Base-by-base conservation (phyloP, 202 grass and related monocot species). In the Carex sylvatica region DNA sequence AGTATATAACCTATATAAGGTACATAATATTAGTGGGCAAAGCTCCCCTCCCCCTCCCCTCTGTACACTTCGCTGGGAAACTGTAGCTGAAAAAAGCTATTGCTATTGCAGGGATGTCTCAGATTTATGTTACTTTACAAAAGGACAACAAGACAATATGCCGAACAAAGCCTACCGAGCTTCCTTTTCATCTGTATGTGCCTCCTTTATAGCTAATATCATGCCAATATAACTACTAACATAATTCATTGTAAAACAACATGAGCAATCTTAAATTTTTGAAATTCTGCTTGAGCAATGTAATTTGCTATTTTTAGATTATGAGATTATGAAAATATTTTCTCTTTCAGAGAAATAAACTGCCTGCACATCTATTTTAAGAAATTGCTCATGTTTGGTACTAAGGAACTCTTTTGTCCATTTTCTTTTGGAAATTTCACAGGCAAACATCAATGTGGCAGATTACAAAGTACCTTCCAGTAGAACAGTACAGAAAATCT, bases 381-480 rank as follows among this genome's bases (percentile, higher is more conserved):
- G 23, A 30, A 74, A 31, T 74, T 74, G 23, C 33, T 26, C 58
- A 12, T 66, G 51, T 65, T n/a, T 70, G 18, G 61, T 76, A 61
- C 28, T 78, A 69, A 44, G 5, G 62, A 75, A 18, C 19, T 47
- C 40, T 71, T 71, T 71, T 65, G 40, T 46, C 68, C 68, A 47
- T 71, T 13, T 71, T 46, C 58, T 23, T 69, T 78, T 28, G 16
- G 14, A 52, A 74, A 54, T 83, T 87, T 70, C 61, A 49, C 86
- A 87, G 86, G 20, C 70, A 61, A 67, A 82, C 88, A 3, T 69
- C 6, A 40, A 40, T 81, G 77, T 97, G 91, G 93, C 8, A 81
- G 28, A 64, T 97, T 70, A 74, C 19, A 67, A 68, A 80, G 59
- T 97, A 91, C 49, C 69, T 69, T 68, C 72, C 85, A 86, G 76